Evolutionary conservation across 352 stramenopile genomes (phyloP), one percentile per base, ranked within the genome.

Genomic region (Phytophthora constricta): DNA sequence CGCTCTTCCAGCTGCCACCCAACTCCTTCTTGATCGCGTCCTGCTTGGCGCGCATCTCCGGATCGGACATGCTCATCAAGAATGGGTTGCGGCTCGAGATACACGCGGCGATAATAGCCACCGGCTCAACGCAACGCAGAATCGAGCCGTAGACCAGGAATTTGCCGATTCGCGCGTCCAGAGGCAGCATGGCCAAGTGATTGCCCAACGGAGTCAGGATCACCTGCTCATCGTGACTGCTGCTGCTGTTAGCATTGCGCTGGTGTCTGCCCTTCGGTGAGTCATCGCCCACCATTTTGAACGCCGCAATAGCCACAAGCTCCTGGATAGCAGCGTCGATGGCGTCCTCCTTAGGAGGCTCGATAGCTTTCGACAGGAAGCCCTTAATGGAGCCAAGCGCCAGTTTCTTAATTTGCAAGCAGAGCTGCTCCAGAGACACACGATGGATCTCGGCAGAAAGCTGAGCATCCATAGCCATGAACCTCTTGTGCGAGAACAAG

Each of bases 201-300:
- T 85, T 85, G 3, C 98, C 98, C 0, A 99, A 77, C 14, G 97
- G 92, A 43, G 97, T 99, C 27, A 99, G 70, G 17, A 58, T 53
- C 16, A 92, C 82, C 43, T 89, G 64, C 58, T 91, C 84, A 22
- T 77, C 75, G 14, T 77, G 53, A n/a, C 58, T 71, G 14, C 33
- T 19, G 11, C 37, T 43, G 16, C 31, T 23, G 28, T 28, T 58
- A n/a, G n/a, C n/a, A 17, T 23, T 25, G 14, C 17, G 55, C 17
- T 34, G 45, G 52, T 49, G 51, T 27, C 74, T 77, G 22, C 39
- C 31, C 23, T 63, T 59, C 4, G 68, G 54, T 16, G 63, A 69
- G 4, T 72, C n/a, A 22, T 10, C 41, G 5, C 5, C 28, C 37
- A 86, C 65, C 5, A 39, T 64, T 57, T 79, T 65, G 59, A 98